Conservation (phyloP, 495 filamentous ascomycete genomes). For the Aspergillus ostianus region DNA sequence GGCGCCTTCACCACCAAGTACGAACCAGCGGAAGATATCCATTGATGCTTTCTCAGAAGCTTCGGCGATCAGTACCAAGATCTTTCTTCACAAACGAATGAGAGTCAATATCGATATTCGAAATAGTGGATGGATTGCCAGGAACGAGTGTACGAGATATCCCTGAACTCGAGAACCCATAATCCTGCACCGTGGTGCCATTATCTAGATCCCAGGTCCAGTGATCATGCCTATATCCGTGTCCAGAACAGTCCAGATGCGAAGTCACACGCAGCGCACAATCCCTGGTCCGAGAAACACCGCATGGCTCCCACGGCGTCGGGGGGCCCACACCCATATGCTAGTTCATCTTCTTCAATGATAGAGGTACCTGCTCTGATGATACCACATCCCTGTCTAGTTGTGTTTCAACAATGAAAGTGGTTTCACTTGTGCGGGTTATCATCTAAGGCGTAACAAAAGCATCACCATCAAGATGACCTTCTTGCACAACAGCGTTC, state of each 20-base stretch:
- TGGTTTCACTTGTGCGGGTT: neutral
- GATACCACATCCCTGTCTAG: neutral
- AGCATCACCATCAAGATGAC: neutral
- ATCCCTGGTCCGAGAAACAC: neutral
- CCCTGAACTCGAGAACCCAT: slow-evolving; percentile 7
- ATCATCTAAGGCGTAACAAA: slow-evolving; percentile 17
- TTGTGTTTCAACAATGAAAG: neutral
- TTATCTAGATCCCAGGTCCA: slow-evolving; percentile 15
- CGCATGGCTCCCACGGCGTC: slow-evolving; percentile 18
- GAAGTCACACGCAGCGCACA: slow-evolving; percentile 14
- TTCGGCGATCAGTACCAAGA: slow-evolving; percentile 9
- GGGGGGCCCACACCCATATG: neutral
- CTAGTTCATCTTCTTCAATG: slow-evolving; percentile 13
- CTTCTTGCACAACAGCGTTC: slow-evolving; percentile 12
- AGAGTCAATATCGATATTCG: neutral
- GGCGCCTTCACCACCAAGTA: slow-evolving; percentile 13
- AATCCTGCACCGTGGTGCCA: slow-evolving; percentile 4
- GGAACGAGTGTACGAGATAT: neutral
- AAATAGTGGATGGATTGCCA: neutral
- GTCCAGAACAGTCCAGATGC: slow-evolving; percentile 13
- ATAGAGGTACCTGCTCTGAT: slow-evolving; percentile 1
- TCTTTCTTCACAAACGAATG: slow-evolving; percentile 4
- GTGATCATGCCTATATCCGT: slow-evolving; percentile 12
- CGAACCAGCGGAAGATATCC: slow-evolving; percentile 18
- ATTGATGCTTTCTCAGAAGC: slow-evolving; percentile 17